Evolutionary conservation across 2,329 filamentous ascomycete genomes (phyloP).

Genomic region (Verticillium longisporum): DNA sequence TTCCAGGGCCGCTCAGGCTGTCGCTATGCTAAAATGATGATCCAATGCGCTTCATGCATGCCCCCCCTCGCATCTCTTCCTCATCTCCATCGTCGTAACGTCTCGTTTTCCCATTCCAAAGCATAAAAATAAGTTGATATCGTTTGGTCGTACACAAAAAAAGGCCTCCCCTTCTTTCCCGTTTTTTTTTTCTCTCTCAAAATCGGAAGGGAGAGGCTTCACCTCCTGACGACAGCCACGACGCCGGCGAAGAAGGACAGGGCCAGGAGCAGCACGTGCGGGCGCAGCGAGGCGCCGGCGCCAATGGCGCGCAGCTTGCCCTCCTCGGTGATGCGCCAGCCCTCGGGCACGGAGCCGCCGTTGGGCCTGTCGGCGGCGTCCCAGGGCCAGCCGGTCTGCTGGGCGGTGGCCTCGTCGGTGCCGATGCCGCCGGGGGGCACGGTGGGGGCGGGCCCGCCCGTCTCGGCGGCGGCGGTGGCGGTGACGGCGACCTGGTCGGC

Average conservation of each 20-base stretch:
- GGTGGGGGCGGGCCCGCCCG: slow-evolving; percentile 53
- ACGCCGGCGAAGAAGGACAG: slow-evolving; percentile 16
- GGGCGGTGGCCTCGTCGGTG: slow-evolving; percentile 45
- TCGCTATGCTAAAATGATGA: neutral
- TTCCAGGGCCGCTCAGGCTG: neutral
- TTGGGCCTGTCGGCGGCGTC: slow-evolving; percentile 47
- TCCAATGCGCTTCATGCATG: neutral
- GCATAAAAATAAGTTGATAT: neutral
- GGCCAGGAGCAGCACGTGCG: slow-evolving; percentile 16
- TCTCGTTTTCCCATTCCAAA: neutral
- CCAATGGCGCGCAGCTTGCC: slow-evolving; percentile 73
- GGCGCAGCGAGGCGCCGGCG: slow-evolving; percentile 40
- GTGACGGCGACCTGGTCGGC: slow-evolving; percentile 44
- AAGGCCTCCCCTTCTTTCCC: no score
- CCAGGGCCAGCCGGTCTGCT: slow-evolving; percentile 64
- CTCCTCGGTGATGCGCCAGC: slow-evolving; percentile 72
- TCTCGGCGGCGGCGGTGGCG: slow-evolving; percentile 52
- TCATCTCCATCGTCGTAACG: no score
- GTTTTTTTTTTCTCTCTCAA: neutral
- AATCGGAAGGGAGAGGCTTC: neutral
- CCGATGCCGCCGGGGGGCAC: slow-evolving; percentile 67
- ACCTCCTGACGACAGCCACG: slow-evolving; percentile 9
- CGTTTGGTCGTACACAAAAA: neutral
- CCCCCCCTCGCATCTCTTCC: neutral
- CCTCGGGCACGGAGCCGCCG: slow-evolving; percentile 58